A percentile compares a stretch with the other conserved stretches of the same genome.
Evolutionary conservation across 2,329 filamentous ascomycete species (phyloP).

Genomic region (Mollisiaceae sp.): DNA sequence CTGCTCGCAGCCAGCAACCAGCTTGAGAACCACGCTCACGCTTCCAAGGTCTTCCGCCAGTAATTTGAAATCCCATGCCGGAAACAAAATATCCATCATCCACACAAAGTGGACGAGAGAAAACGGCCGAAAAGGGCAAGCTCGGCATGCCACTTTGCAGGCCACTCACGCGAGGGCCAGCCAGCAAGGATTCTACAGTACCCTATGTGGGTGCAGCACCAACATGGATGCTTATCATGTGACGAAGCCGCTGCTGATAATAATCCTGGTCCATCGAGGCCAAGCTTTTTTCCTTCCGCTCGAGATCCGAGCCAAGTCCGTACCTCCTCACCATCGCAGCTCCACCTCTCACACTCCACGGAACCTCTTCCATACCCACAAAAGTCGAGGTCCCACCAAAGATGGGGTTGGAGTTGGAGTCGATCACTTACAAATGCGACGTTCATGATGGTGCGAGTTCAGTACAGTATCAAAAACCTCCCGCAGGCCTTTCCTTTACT

Average conservation of each 20-base stretch:
- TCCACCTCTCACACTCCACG: constrained; percentile 4
- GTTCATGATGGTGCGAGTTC: neutral
- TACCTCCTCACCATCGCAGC: neutral
- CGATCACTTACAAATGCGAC: constrained; percentile 9
- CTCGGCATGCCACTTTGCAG: neutral
- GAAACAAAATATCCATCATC: neutral
- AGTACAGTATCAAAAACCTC: neutral
- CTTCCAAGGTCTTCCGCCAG: neutral
- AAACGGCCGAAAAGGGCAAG: neutral
- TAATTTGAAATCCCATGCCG: neutral
- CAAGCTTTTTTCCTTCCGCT: constrained; percentile 17
- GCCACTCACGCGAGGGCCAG: neutral
- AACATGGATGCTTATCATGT: neutral
- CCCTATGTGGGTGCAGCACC: too few relatives aligned
- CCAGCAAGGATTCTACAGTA: too few relatives aligned
- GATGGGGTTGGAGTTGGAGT: constrained; percentile 16
- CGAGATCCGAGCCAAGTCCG: constrained; percentile 10
- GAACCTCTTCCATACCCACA: neutral
- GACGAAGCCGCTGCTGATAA: neutral
- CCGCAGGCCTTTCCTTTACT: neutral
- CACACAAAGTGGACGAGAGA: neutral
- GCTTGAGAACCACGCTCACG: neutral
- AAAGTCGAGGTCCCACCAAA: constrained; percentile 1
- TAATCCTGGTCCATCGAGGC: neutral
- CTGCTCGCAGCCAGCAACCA: neutral